Evolutionary conservation across 2,329 filamentous ascomycete genomes (phyloP).

Genomic region (Aspergillus fumigatus): DNA sequence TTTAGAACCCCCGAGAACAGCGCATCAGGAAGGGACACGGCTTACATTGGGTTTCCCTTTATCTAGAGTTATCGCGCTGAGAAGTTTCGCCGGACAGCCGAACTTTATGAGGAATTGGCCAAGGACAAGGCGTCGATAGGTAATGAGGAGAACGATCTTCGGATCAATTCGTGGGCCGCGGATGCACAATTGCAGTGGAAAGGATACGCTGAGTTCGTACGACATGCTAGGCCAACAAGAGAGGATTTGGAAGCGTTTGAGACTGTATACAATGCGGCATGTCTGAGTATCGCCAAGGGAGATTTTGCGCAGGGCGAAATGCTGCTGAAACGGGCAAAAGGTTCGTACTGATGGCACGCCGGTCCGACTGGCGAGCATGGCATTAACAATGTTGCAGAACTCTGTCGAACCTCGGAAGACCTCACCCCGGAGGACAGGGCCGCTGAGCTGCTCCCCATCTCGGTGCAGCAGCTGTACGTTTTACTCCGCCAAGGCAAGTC

Average conservation of each 20-base stretch:
- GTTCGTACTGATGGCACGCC: slow-evolving; percentile 24
- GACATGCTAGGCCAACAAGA: slow-evolving; percentile 50
- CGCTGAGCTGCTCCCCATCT: slow-evolving; percentile 57
- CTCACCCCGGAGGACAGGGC: slow-evolving; percentile 56
- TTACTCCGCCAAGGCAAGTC: slow-evolving; percentile 50
- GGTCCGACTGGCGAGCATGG: background rate
- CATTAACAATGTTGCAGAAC: slow-evolving; percentile 33
- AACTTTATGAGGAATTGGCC: slow-evolving; percentile 51
- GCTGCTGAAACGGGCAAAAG: slow-evolving; percentile 55
- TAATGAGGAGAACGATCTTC: slow-evolving; percentile 56
- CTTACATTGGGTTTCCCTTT: background rate
- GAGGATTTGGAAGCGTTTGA: slow-evolving; percentile 62
- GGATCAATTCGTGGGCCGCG: slow-evolving; percentile 58
- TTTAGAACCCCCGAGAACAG: background rate
- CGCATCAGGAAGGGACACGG: background rate
- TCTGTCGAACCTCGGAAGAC: slow-evolving; percentile 58
- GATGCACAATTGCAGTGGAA: slow-evolving; percentile 61
- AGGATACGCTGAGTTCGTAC: slow-evolving; percentile 47
- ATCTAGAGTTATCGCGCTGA: slow-evolving; percentile 52
- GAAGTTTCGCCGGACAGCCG: slow-evolving; percentile 52
- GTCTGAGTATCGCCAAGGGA: slow-evolving; percentile 57
- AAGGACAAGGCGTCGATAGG: slow-evolving; percentile 34
- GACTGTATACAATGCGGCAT: slow-evolving; percentile 62
- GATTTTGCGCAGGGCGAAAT: slow-evolving; percentile 55
- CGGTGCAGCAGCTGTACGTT: slow-evolving; percentile 59